Evolutionary conservation across 2,329 filamentous ascomycete genomes (phyloP).

Genomic region (Penicillium concentricum): DNA sequence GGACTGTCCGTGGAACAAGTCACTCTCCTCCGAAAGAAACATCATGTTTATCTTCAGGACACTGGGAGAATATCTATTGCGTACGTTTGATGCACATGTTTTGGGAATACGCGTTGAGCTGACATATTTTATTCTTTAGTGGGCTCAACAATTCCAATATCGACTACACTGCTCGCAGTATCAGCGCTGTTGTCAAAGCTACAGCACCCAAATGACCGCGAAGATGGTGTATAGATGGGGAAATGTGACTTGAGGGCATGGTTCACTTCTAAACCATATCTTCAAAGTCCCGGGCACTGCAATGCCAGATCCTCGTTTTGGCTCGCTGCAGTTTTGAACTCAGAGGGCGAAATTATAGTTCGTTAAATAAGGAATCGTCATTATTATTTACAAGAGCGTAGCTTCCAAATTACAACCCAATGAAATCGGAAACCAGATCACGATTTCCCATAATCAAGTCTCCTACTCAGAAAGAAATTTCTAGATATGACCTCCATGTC

Average conservation of each 20-base stretch:
- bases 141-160: constrained; percentile 16
- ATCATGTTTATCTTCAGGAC: constrained; percentile 18
- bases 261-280: neutral
- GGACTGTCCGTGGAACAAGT: constrained; percentile 14
- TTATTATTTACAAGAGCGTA: too few species aligned
- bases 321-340: neutral
- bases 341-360: too few species aligned
- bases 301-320: neutral
- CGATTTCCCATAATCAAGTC: too few species aligned
- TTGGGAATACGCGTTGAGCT: neutral
- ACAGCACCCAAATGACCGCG: neutral
- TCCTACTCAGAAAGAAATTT: too few species aligned
- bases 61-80: constrained; percentile 18
- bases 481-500: too few species aligned
- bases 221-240: accelerated
- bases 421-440: too few species aligned
- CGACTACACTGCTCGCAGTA: constrained; percentile 11
- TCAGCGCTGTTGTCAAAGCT: constrained; percentile 15
- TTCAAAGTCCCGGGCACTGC: neutral
- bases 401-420: too few species aligned
- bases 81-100: neutral
- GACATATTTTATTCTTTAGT: constrained; percentile 1
- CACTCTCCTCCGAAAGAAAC: constrained; percentile 5
- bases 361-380: neutral
- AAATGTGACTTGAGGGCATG: neutral